These are phyloP conservation scores for Psilocybe azurescens DNA, from an alignment of 768 basidiomycete genomes.

Conservation along the genomic window DNA sequence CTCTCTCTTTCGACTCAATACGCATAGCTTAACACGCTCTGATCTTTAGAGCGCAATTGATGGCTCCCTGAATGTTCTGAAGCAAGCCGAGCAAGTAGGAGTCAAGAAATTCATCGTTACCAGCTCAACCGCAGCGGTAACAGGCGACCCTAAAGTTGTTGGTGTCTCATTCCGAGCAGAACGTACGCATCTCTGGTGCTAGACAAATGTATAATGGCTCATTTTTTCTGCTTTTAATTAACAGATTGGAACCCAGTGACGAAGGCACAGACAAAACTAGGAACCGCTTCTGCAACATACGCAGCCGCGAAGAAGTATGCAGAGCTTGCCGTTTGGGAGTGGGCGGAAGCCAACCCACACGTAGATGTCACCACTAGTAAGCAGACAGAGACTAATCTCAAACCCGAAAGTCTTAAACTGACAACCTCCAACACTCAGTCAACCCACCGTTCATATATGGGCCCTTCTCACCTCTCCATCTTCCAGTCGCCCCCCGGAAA, in stretches of 20 bases:
- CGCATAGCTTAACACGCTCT: too few relatives aligned
- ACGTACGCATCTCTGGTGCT: constrained; percentile 6
- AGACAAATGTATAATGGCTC: neutral
- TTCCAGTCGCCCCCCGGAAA: constrained; percentile 25
- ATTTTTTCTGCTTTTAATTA: too few relatives aligned
- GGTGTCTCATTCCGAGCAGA: constrained; percentile 8
- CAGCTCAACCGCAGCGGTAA: constrained; percentile 39
- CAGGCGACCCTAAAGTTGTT: constrained; percentile 22
- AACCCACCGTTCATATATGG: constrained; percentile 44
- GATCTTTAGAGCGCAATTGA: constrained; percentile 42
- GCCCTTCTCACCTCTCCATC: constrained; percentile 34
- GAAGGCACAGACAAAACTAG: constrained; percentile 11
- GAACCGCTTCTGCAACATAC: constrained; percentile 31
- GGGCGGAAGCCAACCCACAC: constrained; percentile 42
- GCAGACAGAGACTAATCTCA: constrained; percentile 7
- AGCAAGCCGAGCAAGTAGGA: constrained; percentile 42
- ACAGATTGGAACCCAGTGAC: constrained; percentile 42
- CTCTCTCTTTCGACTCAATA: too few relatives aligned
- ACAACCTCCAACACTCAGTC: constrained; percentile 26
- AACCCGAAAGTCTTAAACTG: neutral
- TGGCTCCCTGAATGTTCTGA: constrained; percentile 41
- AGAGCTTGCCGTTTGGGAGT: constrained; percentile 47
- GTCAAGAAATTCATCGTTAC: constrained; percentile 42
- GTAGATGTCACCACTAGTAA: constrained; percentile 43
- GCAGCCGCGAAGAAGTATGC: constrained; percentile 43